Evolutionary conservation across 495 filamentous ascomycete species (phyloP), one percentile per base, ranked within the genome.

Genomic region (Aspergillus heteromorphus): DNA sequence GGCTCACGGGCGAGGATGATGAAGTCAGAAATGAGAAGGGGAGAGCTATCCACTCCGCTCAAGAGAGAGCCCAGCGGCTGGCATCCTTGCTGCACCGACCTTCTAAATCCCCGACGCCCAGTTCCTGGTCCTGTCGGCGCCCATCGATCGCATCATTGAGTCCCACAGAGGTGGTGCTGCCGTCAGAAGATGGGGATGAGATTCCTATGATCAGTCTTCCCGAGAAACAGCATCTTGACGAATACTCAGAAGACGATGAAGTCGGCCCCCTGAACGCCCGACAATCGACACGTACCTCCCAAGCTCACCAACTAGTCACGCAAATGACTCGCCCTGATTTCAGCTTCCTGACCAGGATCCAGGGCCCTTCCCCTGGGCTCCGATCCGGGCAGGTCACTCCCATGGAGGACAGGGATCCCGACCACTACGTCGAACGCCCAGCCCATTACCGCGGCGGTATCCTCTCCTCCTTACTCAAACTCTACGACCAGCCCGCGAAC

Each of bases 401-500:
- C 11, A 68, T 76, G 7, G 80, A 83, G 34, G 84, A 86, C 40
- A 69, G 76, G 45, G 75, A 82, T 23, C 74, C 79, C 14, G 82
- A 88, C 50, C 76, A 79, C 41, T 91, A 89, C 59, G 76, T 88
- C 6, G 83, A 85, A 38, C 77, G 76, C 13, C 91, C 89, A 3
- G 65, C 77, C 6, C 79, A 86, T 45, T 93, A 88, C 64, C 86
- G 84, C 41, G 83, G 84, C 34, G 89, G 92, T 25, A 80, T 95
- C 41, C 74, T 97, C 7, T 83, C 85, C 5, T 87, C 83, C 7
- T 71, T 97, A 2, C 72, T 96, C 50, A 95, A 88, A 66, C 77
- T 95, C 10, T 87, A 92, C 60, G 79, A 81, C 49, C 62, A 73
- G 42, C 64, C 67, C 16, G 19, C 51, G 30, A 16, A 10, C 21